These are phyloP conservation scores for Fusarium guadeloupense DNA, from an alignment of 2,329 filamentous ascomycete species.

Conservation along the genomic window DNA sequence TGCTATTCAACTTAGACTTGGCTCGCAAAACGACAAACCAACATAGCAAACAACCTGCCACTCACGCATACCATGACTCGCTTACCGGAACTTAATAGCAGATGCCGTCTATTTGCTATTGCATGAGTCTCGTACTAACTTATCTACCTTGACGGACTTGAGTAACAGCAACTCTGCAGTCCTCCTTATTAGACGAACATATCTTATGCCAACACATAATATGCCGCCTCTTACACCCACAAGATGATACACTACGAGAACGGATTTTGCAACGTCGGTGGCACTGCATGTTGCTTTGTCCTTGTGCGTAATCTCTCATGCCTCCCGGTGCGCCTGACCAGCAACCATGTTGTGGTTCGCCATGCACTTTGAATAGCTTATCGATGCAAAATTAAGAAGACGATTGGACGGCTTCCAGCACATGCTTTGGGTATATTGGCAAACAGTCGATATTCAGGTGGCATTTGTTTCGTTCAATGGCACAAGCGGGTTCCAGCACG, in stretches of 20 bases:
- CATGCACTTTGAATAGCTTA: conserved; percentile 8
- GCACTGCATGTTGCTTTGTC: conserved; percentile 22
- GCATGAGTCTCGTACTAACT: background rate
- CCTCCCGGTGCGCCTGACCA: conserved; percentile 7
- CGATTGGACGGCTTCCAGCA: conserved; percentile 3
- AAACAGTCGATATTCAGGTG: conserved; percentile 3
- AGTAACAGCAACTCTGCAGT: conserved; percentile 23
- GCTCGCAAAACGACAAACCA: background rate
- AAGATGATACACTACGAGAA: conserved; percentile 4
- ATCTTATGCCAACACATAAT: conserved; percentile 13
- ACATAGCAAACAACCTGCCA: background rate
- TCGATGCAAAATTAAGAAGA: conserved; percentile 10
- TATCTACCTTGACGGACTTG: background rate
- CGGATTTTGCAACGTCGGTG: conserved; percentile 7
- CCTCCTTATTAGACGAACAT: conserved; percentile 13
- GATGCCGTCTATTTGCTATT: background rate
- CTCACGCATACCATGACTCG: background rate
- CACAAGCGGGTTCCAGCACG: conserved; percentile 12
- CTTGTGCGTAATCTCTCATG: conserved; percentile 22
- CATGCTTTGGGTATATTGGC: background rate
- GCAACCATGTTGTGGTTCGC: conserved; percentile 17
- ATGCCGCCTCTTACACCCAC: conserved; percentile 5
- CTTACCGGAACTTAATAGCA: conserved; percentile 12
- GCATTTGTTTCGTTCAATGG: background rate
- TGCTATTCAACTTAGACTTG: background rate